These are phyloP conservation scores for Apophysomyces ossiformis DNA, from an alignment of 371 early-diverging fungal genomes.

Conservation along the genomic window DNA sequence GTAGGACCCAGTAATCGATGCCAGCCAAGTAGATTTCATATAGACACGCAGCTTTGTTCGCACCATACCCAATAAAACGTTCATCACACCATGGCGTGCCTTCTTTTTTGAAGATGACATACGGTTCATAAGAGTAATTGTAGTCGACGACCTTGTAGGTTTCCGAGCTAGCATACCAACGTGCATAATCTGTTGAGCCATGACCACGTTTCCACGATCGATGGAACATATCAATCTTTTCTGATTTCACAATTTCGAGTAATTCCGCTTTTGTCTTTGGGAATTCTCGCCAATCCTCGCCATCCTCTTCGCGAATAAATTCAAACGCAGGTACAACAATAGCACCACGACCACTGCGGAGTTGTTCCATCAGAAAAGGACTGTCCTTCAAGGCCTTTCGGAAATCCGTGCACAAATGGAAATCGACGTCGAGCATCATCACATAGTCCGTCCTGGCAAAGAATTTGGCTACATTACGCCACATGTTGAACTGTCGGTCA, in stretches of 20 bases:
- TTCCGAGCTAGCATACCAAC: slow-evolving; percentile 51
- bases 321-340: slow-evolving; percentile 69
- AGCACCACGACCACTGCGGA: slow-evolving; percentile 53
- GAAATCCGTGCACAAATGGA: slow-evolving; percentile 64
- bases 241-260: slow-evolving; percentile 43
- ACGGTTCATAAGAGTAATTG: slow-evolving; percentile 67
- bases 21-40: slow-evolving; percentile 71
- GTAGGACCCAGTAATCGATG: slow-evolving; percentile 66
- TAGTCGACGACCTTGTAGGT: slow-evolving; percentile 58
- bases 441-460: slow-evolving; percentile 64
- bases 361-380: slow-evolving; percentile 46
- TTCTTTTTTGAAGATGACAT: slow-evolving; percentile 65
- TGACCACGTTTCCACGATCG: slow-evolving; percentile 59
- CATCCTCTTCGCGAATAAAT: slow-evolving; percentile 54
- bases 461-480: slow-evolving; percentile 69
- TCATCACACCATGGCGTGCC: slow-evolving; percentile 72
- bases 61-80: slow-evolving; percentile 72
- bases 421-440: slow-evolving; percentile 67
- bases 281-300: slow-evolving; percentile 55
- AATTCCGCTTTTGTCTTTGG: slow-evolving; percentile 48
- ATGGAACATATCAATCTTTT: slow-evolving; percentile 64
- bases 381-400: slow-evolving; percentile 44
- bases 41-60: slow-evolving; percentile 73
- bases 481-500: slow-evolving; percentile 69
- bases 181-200: slow-evolving; percentile 61